Base-by-base conservation (phyloP, 2,329 filamentous ascomycete genomes). In the Aspergillus sp. region DNA sequence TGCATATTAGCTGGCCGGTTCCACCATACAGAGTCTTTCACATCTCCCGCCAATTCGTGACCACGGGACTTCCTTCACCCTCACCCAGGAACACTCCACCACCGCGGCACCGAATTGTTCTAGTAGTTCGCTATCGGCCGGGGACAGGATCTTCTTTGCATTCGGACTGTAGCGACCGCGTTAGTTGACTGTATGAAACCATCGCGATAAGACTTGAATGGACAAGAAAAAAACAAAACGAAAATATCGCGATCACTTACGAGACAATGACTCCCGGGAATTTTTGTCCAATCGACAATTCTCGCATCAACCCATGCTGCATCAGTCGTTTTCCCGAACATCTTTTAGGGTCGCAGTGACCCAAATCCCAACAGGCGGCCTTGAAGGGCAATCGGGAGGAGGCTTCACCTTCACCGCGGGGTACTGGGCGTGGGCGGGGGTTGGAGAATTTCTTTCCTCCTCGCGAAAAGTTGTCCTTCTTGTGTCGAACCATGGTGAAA, bases 301-400 rank as follows among this genome's bases (percentile, higher is more conserved):
- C 91, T 67, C 95, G 89, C 92, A 99, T 97, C 70, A 97, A 82
- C 3, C 94, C 94, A 57, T 96, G 85, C 64, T 89, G 88, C 85
- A 99, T 96, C 36, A 99, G 84, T 64, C 91, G 88, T 81, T 99
- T 99, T 32, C 95, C 95, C 0, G 93, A 97, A 78, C 95, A 99
- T 68, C 94, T 84, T 77, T 97, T 98, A 9, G 94, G 92, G 72
- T 99, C 95, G 81, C 95, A 99, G 80, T 99, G 95, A 63, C 93
- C 94, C 36, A 99, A 84, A 72, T 99, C 95, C 95, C 95, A 99
- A 76, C 94, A 97, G 60, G 94, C 95, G 52, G 95, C 94, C 78
- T 96, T 96, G 84, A 93, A 97, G 22, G 79, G 73, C 42, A 78
- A 78, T 54, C 74, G 75, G 59, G 73, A 55, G 71, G 67, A 69